Conservation (phyloP, 2,329 filamentous ascomycete genomes). For the Cercospora citrullina region DNA sequence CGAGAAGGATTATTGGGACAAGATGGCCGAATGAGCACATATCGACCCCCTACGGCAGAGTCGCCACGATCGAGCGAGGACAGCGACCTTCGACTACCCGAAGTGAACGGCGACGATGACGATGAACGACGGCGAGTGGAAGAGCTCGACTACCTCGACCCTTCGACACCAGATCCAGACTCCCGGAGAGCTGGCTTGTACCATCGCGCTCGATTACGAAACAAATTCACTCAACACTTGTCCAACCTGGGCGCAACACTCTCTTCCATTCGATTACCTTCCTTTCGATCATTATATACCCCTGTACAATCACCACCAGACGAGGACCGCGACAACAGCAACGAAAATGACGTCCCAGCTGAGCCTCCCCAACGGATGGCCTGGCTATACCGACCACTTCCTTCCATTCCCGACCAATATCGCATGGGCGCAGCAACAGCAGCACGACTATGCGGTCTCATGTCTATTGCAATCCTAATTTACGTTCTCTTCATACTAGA, state of each 20-base stretch:
- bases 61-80: constrained; percentile 68
- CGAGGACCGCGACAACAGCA: constrained; percentile 15
- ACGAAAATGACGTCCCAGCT: constrained; percentile 11
- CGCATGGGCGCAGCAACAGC: constrained; percentile 64
- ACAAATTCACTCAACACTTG: constrained; percentile 58
- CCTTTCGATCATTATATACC: constrained; percentile 49
- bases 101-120: constrained; percentile 54
- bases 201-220: constrained; percentile 45
- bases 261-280: constrained; percentile 56
- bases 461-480: constrained; percentile 73
- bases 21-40: constrained; percentile 50
- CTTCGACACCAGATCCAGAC: constrained; percentile 28
- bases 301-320: constrained; percentile 25
- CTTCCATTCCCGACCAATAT: constrained; percentile 50
- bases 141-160: constrained; percentile 82
- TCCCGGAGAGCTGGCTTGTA: constrained; percentile 35
- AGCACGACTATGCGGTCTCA: constrained; percentile 70
- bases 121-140: constrained; percentile 73
- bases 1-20: constrained; percentile 70
- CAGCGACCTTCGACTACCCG: constrained; percentile 52
- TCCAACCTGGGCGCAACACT: constrained; percentile 58
- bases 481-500: constrained; percentile 87
- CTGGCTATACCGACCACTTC: constrained; percentile 34
- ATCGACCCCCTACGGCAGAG: constrained; percentile 80
- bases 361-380: constrained; percentile 20